Base-by-base conservation (phyloP, 2,329 filamentous ascomycete species). In the Paraphoma sp. region DNA sequence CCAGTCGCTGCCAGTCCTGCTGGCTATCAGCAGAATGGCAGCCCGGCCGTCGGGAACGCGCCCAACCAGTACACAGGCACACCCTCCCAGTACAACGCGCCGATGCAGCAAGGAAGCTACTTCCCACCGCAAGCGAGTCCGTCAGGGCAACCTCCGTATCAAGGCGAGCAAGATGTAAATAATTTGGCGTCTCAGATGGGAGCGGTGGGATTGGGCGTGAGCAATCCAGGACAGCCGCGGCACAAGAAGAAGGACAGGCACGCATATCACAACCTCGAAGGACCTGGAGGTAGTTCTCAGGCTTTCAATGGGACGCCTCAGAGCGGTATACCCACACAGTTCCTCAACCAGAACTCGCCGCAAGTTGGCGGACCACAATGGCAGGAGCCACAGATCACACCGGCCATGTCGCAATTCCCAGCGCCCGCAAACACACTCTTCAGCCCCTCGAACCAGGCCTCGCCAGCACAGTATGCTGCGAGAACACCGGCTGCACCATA, bases 211-310 rank as follows among this genome's bases (percentile, higher is more conserved):
- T 28, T 73, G 54, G 67, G 68, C n/a, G 63, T 54, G 23, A 64
- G 68, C n/a, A 82, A 82, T 45, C 47, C 80, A 54, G 84, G 71
- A 57, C 76, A 76, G 57, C 76, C 76, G 62, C 79, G 87, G 55
- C 66, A 83, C 77, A 92, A 93, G 83, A 98, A 97, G 87, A 97
- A 97, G 84, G 90, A 97, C 75, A 87, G 92, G 57, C 94, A 98
- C 79, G 94, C 93, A 62, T 91, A 96, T 77, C 94, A 98, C 76
- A 89, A 87, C 40, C 86, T 98, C 51, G 92, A 94, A 63, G 87
- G 90, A 18, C 83, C 88, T 11, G 83, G 83, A 14, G 83, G 83
- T 5, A 87, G 87, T 33, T 87, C 88, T 6, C 87, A 90, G 70
- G 80, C 87, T 10, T 91, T 90, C 79, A 89, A 89, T 72, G 89